Evolutionary conservation across 2,329 filamentous ascomycete genomes (phyloP), one percentile per base, ranked within the genome.

Genomic region (Blastomyces silverae): DNA sequence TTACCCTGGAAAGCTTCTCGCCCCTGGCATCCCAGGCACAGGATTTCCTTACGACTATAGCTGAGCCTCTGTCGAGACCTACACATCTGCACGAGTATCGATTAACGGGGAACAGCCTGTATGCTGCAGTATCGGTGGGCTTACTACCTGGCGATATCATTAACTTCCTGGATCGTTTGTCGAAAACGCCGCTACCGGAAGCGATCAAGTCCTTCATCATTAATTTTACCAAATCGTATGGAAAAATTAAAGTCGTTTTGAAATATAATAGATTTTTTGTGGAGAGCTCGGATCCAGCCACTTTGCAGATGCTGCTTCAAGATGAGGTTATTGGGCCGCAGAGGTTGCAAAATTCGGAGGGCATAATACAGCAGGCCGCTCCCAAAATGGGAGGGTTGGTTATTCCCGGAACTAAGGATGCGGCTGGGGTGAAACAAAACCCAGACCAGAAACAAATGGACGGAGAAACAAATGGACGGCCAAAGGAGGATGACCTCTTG

Each of bases 251-350:
- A 76, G 85, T 97, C 63, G 94, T 97, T 56, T 78, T 97, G 68
- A 96, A 96, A 76, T 90, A 97, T 72, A 97, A 93, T 67, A 90
- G 91, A 69, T 97, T 96, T 77, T 97, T 89, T 71, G 87, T 97
- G 67, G 94, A 99, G 78, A 97, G 90, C 71, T 88, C 90, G 25
- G 93, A 97, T 75, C 89, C 92, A 15, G 83, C 87, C 13, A 90
- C 97, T 74, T 82, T 97, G 65, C 91, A 96, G 76, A 89, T 85
- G 72, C 82, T 97, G n/a, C 82, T 97, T 46, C 87, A 89, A 72
- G 93, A 97, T 75, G 83, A 87, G 17, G 85, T 90, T 62, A 96
- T 99, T 65, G 89, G 90, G 0, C 85, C 87, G 22, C 87, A 91
- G 63, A 86, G 92, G 64, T 85, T 95, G 3, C 89, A 95, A 67